phyloP scores from a whole-genome alignment of 768 basidiomycete species.

The Rhodocollybia butyracea region DNA sequence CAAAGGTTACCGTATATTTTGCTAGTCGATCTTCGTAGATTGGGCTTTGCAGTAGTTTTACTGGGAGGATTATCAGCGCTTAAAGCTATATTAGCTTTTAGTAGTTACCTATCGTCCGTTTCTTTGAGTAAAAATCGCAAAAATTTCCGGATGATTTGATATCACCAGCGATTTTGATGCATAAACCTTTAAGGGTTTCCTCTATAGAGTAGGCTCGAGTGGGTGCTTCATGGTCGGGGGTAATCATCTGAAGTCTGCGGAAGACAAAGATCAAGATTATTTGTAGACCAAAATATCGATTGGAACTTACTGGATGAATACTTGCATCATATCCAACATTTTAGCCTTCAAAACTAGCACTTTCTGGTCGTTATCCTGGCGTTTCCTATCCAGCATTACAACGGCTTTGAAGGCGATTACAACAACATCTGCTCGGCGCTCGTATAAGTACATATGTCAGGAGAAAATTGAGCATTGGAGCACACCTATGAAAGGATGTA shows the following conservation, averaged over 20 bases:
- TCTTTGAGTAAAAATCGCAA: constrained; percentile 25
- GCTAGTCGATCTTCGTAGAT: constrained; percentile 25
- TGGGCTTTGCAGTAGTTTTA: constrained; percentile 29
- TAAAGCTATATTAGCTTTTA: constrained; percentile 1
- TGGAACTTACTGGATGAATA: constrained; percentile 28
- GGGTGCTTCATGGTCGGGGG: constrained; percentile 21
- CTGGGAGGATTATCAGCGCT: too few species aligned
- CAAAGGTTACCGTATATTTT: constrained; percentile 20
- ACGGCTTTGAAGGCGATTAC: constrained; percentile 39
- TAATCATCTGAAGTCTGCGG: constrained; percentile 28
- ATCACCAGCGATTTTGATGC: constrained; percentile 21
- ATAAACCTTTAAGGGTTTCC: constrained; percentile 26
- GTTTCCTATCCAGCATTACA: constrained; percentile 33
- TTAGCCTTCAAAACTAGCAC: constrained; percentile 30
- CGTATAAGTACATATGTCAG: neutral
- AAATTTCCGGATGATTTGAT: constrained; percentile 31
- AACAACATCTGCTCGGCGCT: constrained; percentile 20
- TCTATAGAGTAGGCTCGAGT: constrained; percentile 29
- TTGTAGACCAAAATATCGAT: neutral
- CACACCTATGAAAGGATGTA: constrained; percentile 4
- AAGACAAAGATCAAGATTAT: neutral
- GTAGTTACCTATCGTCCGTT: constrained; percentile 16
- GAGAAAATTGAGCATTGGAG: neutral
- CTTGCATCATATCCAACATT: constrained; percentile 39
- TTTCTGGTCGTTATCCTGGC: constrained; percentile 37